A percentile compares a stretch with the other conserved stretches of the same genome.
Conservation (phyloP, 495 filamentous ascomycete species). For the Alectoria sarmentosa region DNA sequence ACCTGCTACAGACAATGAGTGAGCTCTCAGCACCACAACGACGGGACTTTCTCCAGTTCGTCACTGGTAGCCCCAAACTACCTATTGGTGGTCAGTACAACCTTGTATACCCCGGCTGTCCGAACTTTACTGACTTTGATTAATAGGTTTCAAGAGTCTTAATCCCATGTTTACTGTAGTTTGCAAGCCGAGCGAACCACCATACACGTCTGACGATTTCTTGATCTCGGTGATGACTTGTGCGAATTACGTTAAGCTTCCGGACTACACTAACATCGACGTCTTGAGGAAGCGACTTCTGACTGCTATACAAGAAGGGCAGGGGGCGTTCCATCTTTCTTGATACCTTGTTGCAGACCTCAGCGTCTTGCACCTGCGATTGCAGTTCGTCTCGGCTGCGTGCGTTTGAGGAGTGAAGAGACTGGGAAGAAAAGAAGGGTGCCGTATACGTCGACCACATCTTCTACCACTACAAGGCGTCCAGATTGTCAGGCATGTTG, state of each 20-base stretch:
- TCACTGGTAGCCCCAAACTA: conserved; percentile 96
- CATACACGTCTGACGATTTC: conserved; percentile 93
- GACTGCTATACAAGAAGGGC: conserved; percentile 91
- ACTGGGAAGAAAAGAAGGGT: conserved; percentile 3
- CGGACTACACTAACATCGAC: conserved; percentile 81
- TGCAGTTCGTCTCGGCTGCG: conserved; percentile 8
- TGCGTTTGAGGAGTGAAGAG: conserved; percentile 18
- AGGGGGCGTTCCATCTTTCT: conserved; percentile 96
- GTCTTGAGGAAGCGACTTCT: conserved; percentile 68
- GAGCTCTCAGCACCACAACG: conserved; percentile 68
- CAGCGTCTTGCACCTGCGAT: conserved; percentile 1
- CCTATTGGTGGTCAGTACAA: conserved; percentile 82
- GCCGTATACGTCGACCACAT: conserved; percentile 4
- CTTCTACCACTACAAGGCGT: conserved; percentile 7
- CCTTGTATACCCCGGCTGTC: not conserved
- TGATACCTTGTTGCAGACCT: conserved; percentile 32
- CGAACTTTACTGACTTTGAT: not conserved
- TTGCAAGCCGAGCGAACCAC: conserved; percentile 93
- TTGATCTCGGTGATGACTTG: conserved; percentile 99
- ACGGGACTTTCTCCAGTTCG: conserved; percentile 95
- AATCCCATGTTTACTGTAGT: conserved; percentile 99
- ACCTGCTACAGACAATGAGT: conserved; percentile 92
- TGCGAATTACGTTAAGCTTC: conserved; percentile 98
- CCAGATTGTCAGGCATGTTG: conserved; percentile 8
- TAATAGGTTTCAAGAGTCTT: conserved; percentile 84